Evolutionary conservation across 495 filamentous ascomycete species (phyloP).

Genomic region (Saxophila tyrrhenica): DNA sequence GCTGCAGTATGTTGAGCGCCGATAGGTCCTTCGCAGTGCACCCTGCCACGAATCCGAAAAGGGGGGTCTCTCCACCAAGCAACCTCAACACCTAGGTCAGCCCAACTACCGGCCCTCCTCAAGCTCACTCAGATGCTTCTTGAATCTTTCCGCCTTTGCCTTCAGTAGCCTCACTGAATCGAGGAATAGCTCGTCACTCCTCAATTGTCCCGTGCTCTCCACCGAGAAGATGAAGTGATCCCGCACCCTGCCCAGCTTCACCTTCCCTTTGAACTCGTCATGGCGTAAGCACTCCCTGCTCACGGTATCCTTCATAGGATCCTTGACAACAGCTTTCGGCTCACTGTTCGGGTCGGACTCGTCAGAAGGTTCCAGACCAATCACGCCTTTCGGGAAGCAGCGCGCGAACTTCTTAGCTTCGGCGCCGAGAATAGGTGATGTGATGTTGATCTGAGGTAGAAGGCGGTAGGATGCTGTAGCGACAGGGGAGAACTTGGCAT

Average conservation of each 20-base stretch:
- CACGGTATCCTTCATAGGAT: slow-evolving; percentile 83
- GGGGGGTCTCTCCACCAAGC: background rate
- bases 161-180: slow-evolving; percentile 77
- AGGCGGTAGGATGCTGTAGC: slow-evolving; percentile 88
- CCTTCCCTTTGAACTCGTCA: slow-evolving; percentile 86
- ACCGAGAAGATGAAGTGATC: slow-evolving; percentile 97
- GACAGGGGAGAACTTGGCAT: slow-evolving; percentile 96
- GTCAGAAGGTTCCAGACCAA: slow-evolving; percentile 63
- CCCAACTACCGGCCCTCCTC: slow-evolving; percentile 33
- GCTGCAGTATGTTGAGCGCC: too few species aligned
- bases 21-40: too few species aligned
- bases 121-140: slow-evolving; percentile 46
- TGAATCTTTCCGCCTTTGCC: slow-evolving; percentile 58
- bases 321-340: slow-evolving; percentile 71
- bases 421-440: slow-evolving; percentile 65
- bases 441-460: slow-evolving; percentile 73
- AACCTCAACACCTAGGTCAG: background rate
- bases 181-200: slow-evolving; percentile 81
- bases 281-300: slow-evolving; percentile 85
- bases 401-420: slow-evolving; percentile 81
- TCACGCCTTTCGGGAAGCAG: slow-evolving; percentile 87
- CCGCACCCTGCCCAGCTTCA: slow-evolving; percentile 74
- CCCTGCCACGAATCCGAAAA: background rate
- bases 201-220: slow-evolving; percentile 89
- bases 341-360: slow-evolving; percentile 52